phyloP scores from a whole-genome alignment of 2,329 filamentous ascomycete genomes.

The Cordyceps sp. region DNA sequence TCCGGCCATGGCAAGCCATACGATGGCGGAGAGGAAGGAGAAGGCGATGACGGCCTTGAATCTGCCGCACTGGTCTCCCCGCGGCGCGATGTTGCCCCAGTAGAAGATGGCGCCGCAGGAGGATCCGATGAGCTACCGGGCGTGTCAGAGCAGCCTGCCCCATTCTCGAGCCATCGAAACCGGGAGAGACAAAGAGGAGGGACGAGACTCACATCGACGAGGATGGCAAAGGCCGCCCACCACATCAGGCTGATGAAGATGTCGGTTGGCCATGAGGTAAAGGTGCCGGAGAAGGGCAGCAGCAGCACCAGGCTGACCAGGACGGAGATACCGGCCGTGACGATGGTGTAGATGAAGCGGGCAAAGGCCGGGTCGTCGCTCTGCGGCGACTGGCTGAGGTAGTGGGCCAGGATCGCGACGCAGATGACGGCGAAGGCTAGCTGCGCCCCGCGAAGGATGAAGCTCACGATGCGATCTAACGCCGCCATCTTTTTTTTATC shows the following conservation, averaged over 20 bases:
- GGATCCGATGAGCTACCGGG: constrained; percentile 21
- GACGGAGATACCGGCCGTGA: constrained; percentile 52
- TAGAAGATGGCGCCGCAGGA: constrained; percentile 40
- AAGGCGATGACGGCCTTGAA: constrained; percentile 61
- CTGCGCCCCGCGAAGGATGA: constrained; percentile 26
- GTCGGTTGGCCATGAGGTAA: constrained; percentile 57
- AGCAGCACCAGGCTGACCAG: constrained; percentile 56
- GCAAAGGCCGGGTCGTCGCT: constrained; percentile 36
- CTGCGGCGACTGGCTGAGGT: constrained; percentile 34
- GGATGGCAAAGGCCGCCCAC: constrained; percentile 53
- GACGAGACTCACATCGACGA: constrained; percentile 41
- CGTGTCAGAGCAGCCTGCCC: neutral
- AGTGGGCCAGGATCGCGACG: constrained; percentile 50
- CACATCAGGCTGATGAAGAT: constrained; percentile 51
- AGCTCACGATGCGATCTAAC: constrained; percentile 21
- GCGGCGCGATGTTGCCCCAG: constrained; percentile 37
- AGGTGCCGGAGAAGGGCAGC: constrained; percentile 49
- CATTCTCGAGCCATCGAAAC: no score
- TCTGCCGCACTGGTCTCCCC: constrained; percentile 39
- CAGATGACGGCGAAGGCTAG: constrained; percentile 58
- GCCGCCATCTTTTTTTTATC: constrained; percentile 13
- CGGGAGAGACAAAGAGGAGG: no score
- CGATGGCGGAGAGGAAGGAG: constrained; percentile 50
- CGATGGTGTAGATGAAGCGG: constrained; percentile 60
- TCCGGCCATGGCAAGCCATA: constrained; percentile 50